A percentile compares a stretch with the other conserved stretches of the same genome.
Evolutionary conservation across 495 filamentous ascomycete species (phyloP).

Genomic region (Penicillium pancosmium): DNA sequence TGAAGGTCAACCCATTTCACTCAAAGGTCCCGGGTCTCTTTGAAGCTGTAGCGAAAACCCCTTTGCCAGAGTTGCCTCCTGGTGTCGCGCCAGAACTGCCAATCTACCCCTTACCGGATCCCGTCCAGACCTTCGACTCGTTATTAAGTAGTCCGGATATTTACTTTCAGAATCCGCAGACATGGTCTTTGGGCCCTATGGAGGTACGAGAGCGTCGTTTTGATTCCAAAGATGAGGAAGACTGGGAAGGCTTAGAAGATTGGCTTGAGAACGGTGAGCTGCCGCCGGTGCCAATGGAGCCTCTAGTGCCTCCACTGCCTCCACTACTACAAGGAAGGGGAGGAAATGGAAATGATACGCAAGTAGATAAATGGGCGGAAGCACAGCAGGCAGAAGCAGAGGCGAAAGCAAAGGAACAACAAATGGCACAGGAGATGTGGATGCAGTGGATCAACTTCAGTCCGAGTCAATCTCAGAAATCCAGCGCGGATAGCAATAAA

Average conservation of each 20-base stretch:
- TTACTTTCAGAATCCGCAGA: neutral
- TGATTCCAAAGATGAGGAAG: neutral
- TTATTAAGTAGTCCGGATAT: neutral
- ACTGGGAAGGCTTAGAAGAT: too few relatives aligned
- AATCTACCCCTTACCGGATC: neutral
- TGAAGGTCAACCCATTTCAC: neutral
- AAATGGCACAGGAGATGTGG: constrained; percentile 1
- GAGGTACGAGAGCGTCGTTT: neutral
- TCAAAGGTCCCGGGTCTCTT: neutral
- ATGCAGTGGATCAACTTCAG: constrained; percentile 1
- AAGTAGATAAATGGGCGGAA: too few relatives aligned
- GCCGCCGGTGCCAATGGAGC: too few relatives aligned
- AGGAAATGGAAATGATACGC: too few relatives aligned
- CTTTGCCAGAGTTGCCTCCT: neutral
- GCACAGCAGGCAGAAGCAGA: too few relatives aligned
- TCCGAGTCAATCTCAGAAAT: neutral
- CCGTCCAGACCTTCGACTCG: neutral
- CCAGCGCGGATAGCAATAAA: too few relatives aligned
- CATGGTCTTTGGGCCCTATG: neutral
- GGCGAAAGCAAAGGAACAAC: too few relatives aligned
- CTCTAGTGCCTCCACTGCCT: too few relatives aligned
- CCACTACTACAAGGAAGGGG: too few relatives aligned
- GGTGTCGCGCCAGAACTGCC: neutral
- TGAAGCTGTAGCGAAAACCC: neutral
- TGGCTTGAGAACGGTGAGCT: too few relatives aligned